Evolutionary conservation across 192 early-diverging fungal genomes (phyloP).

Genomic region (Gigaspora rosea): DNA sequence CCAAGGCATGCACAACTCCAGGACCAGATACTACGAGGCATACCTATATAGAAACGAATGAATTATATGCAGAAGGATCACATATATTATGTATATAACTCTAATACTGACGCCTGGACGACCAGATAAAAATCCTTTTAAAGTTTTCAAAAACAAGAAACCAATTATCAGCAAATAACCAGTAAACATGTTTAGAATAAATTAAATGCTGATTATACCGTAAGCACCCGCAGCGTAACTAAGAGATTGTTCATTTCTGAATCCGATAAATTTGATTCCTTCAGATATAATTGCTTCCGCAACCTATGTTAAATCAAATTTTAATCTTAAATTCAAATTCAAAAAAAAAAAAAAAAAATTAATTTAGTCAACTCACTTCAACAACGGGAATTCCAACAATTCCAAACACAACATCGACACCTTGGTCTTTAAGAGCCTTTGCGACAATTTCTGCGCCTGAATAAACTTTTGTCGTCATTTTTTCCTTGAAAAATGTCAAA

Average conservation of each 20-base stretch:
- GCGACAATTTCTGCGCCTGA: conserved; percentile 65
- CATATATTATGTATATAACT: neutral
- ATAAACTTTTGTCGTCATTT: too few species aligned
- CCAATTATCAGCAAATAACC: neutral
- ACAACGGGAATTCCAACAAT: conserved; percentile 80
- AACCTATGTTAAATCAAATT: conserved; percentile 34
- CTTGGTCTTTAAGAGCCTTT: conserved; percentile 55
- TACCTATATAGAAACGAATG: conserved; percentile 23
- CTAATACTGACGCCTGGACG: conserved; percentile 50
- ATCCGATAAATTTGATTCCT: conserved; percentile 69
- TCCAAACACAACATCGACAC: conserved; percentile 67
- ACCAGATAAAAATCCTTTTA: conserved; percentile 56
- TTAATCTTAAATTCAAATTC: conserved; percentile 13
- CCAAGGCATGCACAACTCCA: conserved; percentile 71
- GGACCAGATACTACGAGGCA: conserved; percentile 72
- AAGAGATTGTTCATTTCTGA: conserved; percentile 78
- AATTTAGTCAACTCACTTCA: conserved; percentile 39
- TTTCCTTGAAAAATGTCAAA: too few species aligned
- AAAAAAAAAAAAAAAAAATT: neutral
- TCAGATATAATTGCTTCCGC: conserved; percentile 70
- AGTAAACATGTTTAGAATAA: neutral
- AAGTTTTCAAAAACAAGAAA: conserved; percentile 17
- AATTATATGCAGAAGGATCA: neutral
- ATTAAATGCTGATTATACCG: conserved; percentile 27
- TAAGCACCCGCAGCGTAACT: conserved; percentile 69